A percentile compares a stretch with the other conserved stretches of the same genome.
Conservation (phyloP, 441 rosid species). For the Adansonia madagascariensis region DNA sequence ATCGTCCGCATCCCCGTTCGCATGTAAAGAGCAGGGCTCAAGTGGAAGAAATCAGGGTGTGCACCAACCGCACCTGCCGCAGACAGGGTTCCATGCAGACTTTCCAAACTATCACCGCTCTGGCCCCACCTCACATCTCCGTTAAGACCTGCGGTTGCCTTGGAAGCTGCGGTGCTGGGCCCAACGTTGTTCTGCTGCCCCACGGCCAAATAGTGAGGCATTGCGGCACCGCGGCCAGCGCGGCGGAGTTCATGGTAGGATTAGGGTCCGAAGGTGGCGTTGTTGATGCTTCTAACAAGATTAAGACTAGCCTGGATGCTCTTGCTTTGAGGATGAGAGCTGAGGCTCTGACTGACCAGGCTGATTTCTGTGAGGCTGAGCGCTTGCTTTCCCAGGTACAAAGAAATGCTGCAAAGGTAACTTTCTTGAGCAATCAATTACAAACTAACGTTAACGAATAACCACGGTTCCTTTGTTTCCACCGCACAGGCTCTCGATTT, state of each 20-base stretch:
- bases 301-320: conserved; percentile 44
- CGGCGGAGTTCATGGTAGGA: conserved; percentile 52
- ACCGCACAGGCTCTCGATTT: conserved; percentile 61
- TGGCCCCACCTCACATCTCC: conserved; percentile 60
- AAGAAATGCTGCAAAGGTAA: background rate
- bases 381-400: conserved; percentile 62
- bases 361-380: conserved; percentile 56
- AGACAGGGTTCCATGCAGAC: conserved; percentile 74
- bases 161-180: conserved; percentile 86
- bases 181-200: conserved; percentile 74
- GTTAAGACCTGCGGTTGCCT: conserved; percentile 70
- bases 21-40: conserved; percentile 9
- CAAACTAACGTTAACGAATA: background rate
- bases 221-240: conserved; percentile 69
- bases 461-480: conserved; percentile 16
- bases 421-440: background rate
- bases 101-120: conserved; percentile 55
- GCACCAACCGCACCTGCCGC: conserved; percentile 86
- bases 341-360: conserved; percentile 45
- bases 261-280: conserved; percentile 39
- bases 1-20: background rate
- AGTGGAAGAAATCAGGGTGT: conserved; percentile 66
- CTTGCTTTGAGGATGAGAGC: conserved; percentile 70
- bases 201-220: conserved; percentile 60
- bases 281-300: conserved; percentile 33